Percentiles rank a stretch among this genome's conserved stretches.
These are phyloP conservation scores for Glycyrrhiza uralensis DNA, from an alignment of 306 rosid genomes.

Conservation along the genomic window DNA sequence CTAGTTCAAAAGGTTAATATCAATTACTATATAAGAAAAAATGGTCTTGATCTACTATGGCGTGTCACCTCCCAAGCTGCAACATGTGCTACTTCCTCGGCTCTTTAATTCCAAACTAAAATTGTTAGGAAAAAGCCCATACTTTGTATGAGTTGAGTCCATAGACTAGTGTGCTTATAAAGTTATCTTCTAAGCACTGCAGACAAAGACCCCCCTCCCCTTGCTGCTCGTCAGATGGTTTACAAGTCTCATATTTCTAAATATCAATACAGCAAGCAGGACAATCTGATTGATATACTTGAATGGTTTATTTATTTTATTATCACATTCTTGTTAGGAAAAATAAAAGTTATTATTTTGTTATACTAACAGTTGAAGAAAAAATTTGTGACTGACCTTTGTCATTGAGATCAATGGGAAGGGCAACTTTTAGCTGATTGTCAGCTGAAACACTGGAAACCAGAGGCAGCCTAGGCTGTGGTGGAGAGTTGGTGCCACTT, in stretches of 20 bases:
- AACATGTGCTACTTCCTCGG: too few species aligned
- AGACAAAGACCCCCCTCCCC: neutral
- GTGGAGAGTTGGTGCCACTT: constrained; percentile 74
- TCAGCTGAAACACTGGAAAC: constrained; percentile 52
- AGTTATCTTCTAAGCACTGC: neutral
- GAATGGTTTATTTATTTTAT: neutral
- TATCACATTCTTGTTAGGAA: neutral
- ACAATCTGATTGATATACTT: constrained; percentile 10
- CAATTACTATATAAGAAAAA: too few species aligned
- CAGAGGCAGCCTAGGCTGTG: constrained; percentile 62
- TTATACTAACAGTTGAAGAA: neutral
- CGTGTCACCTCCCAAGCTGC: too few species aligned
- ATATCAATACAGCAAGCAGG: constrained; percentile 5
- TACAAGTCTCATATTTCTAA: constrained; percentile 5
- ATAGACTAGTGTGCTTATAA: too few species aligned
- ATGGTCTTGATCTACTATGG: too few species aligned
- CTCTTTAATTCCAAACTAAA: too few species aligned
- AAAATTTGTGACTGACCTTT: constrained; percentile 51
- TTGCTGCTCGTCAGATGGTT: neutral
- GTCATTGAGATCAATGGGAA: constrained; percentile 86
- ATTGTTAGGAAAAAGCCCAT: too few species aligned
- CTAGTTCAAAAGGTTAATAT: neutral
- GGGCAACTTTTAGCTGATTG: constrained; percentile 58
- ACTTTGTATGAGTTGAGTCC: too few species aligned
- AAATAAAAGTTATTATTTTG: neutral